phyloP scores from a whole-genome alignment of 257 asterid genomes.

The Echium plantagineum region DNA sequence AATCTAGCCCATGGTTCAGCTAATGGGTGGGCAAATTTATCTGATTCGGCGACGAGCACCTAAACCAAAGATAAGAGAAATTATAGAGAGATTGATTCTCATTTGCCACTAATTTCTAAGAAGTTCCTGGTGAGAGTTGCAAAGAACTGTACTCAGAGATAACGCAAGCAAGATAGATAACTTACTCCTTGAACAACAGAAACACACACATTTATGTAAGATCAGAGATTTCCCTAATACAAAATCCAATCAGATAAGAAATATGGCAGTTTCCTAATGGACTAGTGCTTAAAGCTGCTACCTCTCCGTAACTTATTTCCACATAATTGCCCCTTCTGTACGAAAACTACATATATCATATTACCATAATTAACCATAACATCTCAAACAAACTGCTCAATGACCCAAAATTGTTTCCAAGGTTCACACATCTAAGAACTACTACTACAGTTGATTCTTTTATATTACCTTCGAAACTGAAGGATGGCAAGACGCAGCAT shows the following conservation, averaged over 20 bases:
- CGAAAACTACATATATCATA: not conserved
- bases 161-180: not conserved
- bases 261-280: not conserved
- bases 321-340: too few relatives aligned
- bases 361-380: not conserved
- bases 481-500: constrained; percentile 74
- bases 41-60: constrained; percentile 93
- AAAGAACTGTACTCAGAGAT: not conserved
- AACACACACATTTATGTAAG: not conserved
- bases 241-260: not conserved
- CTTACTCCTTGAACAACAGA: not conserved
- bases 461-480: constrained; percentile 52
- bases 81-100: constrained; percentile 1
- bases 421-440: not conserved
- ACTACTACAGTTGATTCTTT: not conserved
- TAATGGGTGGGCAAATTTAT: constrained; percentile 52
- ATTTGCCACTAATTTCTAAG: not conserved
- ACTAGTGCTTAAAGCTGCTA: not conserved
- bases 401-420: not conserved
- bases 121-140: not conserved
- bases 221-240: not conserved
- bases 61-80: constrained; percentile 15
- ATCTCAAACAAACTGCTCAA: too few relatives aligned
- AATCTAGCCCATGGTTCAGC: constrained; percentile 96
- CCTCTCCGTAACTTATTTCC: not conserved